Base-by-base conservation (phyloP, 768 basidiomycete species). In the Auricularia sp. region DNA sequence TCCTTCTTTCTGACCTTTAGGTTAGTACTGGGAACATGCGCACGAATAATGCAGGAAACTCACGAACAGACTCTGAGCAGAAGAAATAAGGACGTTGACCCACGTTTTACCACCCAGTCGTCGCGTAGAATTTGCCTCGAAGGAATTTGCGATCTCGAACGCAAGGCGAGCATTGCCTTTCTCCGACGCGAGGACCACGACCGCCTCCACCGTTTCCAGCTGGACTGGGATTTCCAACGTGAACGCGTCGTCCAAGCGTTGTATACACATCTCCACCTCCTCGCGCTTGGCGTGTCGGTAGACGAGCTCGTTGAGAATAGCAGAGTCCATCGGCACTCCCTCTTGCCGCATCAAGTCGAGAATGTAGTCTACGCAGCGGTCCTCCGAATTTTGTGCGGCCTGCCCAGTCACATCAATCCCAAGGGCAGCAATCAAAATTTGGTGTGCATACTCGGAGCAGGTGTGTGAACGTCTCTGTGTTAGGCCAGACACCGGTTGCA, bases 61-160 rank as follows among this genome's bases (percentile, higher is more conserved):
- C 70, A 95, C 94, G 74, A 85, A 90, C 47, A 87, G 77, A 51
- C 74, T 74, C 24, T 85, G 82, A 0, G 89, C 86, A 35, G 88
- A 85, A 8, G 87, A 77, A 16, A 79, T 72, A 54, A 96, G 79
- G 69, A 89, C 87, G 2, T 81, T 75, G 62, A 86, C 75, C 92
- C 92, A 95, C 1, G 80, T 77, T 5, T 75, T 73, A 21, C 76
- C 73, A 3, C 81, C 80, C 35, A 93, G 70, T 67, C 78, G 80
- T 42, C 86, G 81, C 35, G 81, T 74, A 3, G 85, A 81, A 4
- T 76, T 70, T 45, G 73, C 69, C 69, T 94, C 91, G 63, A 83
- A 90, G 66, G 80, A 76, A 3, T 77, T 73, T 0, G 86, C 85
- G 14, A 94, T 71, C 63, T 93, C 91, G 59, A 92, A 73, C 2